These are phyloP conservation scores for Drosera capensis DNA, from an alignment of 148 eudicot genomes.

Conservation along the genomic window DNA sequence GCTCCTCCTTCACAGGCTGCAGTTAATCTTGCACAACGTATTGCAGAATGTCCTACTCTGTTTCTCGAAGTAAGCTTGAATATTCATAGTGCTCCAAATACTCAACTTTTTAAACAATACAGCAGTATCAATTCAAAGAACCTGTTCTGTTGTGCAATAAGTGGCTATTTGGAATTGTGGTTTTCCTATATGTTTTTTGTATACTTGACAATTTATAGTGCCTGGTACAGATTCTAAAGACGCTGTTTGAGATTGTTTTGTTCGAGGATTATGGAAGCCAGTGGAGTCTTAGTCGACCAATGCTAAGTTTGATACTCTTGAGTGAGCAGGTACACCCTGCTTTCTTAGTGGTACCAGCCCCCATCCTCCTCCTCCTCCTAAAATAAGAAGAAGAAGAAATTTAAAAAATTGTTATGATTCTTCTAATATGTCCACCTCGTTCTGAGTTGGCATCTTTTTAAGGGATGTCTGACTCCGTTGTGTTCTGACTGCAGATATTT, in stretches of 20 bases:
- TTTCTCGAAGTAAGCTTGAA: conserved; percentile 69
- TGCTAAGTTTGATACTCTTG: conserved; percentile 77
- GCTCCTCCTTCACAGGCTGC: conserved; percentile 72
- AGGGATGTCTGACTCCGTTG: neutral
- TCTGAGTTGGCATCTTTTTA: neutral
- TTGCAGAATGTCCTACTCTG: conserved; percentile 71
- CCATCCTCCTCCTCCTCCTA: neutral
- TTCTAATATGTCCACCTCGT: neutral
- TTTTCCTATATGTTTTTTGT: conserved; percentile 1
- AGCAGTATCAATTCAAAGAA: too few species aligned
- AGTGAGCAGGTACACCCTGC: conserved; percentile 63
- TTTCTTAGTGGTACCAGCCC: too few species aligned
- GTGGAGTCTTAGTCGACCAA: conserved; percentile 98
- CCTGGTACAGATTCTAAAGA: conserved; percentile 52
- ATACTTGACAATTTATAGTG: neutral
- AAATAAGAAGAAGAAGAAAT: too few species aligned
- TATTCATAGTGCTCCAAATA: neutral
- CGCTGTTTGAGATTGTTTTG: conserved; percentile 80
- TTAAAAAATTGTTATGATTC: too few species aligned
- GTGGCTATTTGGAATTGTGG: too few species aligned
- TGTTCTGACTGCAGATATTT: conserved; percentile 43
- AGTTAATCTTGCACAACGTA: conserved; percentile 62
- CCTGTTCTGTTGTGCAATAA: too few species aligned
- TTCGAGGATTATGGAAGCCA: conserved; percentile 84
- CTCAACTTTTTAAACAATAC: too few species aligned